phyloP scores from a whole-genome alignment of 352 stramenopile genomes.

The Globisporangium splendens region DNA sequence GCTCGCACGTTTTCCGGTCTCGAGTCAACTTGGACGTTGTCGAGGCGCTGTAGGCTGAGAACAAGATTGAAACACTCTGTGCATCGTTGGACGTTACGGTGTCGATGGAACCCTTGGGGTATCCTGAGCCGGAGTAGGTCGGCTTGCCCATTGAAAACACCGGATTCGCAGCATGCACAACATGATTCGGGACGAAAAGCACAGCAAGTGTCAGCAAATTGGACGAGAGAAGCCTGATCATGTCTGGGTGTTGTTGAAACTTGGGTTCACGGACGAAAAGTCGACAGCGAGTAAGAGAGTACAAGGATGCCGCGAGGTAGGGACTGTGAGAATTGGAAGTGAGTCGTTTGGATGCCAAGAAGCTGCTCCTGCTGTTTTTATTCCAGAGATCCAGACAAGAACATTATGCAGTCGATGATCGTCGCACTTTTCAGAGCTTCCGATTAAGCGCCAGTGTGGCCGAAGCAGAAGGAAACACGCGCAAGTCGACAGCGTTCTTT shows the following conservation, averaged over 20 bases:
- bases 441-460: too few relatives aligned
- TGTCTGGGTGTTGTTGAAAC: too few relatives aligned
- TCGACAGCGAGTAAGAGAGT: too few relatives aligned
- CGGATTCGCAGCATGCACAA: background rate
- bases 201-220: background rate
- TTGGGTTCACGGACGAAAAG: too few relatives aligned
- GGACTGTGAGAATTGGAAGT: too few relatives aligned
- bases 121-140: constrained; percentile 30
- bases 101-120: constrained; percentile 23
- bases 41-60: constrained; percentile 23
- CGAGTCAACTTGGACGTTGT: constrained; percentile 8
- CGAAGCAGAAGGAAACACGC: too few relatives aligned
- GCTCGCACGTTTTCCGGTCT: constrained; percentile 23
- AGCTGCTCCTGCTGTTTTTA: too few relatives aligned
- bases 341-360: too few relatives aligned
- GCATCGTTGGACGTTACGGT: constrained; percentile 23
- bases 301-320: too few relatives aligned
- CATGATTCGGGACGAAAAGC: background rate
- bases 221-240: background rate
- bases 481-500: background rate
- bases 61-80: constrained; percentile 32
- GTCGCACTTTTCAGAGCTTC: too few relatives aligned
- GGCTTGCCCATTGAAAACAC: constrained; percentile 21
- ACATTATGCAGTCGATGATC: too few relatives aligned
- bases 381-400: too few relatives aligned